Conservation (phyloP, 1,284 basidiomycete genomes). For the Heliocybe sulcata region DNA sequence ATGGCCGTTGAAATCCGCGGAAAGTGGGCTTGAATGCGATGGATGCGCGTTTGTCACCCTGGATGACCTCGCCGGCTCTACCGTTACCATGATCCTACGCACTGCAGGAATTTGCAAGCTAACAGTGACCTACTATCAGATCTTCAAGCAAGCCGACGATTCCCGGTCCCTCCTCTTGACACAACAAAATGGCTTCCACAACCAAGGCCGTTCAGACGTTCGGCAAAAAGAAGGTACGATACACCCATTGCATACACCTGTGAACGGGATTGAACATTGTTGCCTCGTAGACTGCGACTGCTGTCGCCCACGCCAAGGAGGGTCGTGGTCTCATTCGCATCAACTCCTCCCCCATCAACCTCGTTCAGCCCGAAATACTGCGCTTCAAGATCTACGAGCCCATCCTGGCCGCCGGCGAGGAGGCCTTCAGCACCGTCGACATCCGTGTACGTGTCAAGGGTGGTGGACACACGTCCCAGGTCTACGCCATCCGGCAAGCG, state of each 20-base stretch:
- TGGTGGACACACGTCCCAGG: slow-evolving; percentile 98
- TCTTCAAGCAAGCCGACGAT: slow-evolving; percentile 10
- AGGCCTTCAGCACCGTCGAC: slow-evolving; percentile 81
- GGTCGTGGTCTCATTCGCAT: slow-evolving; percentile 97
- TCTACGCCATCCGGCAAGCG: slow-evolving; percentile 99
- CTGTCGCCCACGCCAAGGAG: slow-evolving; percentile 93
- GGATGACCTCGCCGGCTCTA: slow-evolving; percentile 27
- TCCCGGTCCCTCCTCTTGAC: slow-evolving; percentile 12
- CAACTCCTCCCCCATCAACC: slow-evolving; percentile 94
- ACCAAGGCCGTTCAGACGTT: slow-evolving; percentile 92
- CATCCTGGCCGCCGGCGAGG: slow-evolving; percentile 84
- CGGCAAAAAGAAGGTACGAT: slow-evolving; percentile 93
- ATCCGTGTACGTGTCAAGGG: slow-evolving; percentile 98
- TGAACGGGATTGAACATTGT: not conserved
- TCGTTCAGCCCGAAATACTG: slow-evolving; percentile 91
- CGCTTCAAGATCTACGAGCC: slow-evolving; percentile 99
- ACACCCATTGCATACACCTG: not conserved
- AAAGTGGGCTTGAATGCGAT: slow-evolving; percentile 19
- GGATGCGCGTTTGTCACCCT: slow-evolving; percentile 26
- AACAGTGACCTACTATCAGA: slow-evolving; percentile 6
- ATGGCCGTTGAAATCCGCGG: slow-evolving; percentile 5
- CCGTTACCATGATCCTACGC: not conserved
- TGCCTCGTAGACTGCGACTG: slow-evolving; percentile 78
- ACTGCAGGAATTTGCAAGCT: slow-evolving; percentile 10
- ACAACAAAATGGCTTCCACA: slow-evolving; percentile 62